Percentiles rank a stretch among this genome's conserved stretches.
Evolutionary conservation across 257 asterid genomes (phyloP).

Genomic region (Salvia miltiorrhiza): DNA sequence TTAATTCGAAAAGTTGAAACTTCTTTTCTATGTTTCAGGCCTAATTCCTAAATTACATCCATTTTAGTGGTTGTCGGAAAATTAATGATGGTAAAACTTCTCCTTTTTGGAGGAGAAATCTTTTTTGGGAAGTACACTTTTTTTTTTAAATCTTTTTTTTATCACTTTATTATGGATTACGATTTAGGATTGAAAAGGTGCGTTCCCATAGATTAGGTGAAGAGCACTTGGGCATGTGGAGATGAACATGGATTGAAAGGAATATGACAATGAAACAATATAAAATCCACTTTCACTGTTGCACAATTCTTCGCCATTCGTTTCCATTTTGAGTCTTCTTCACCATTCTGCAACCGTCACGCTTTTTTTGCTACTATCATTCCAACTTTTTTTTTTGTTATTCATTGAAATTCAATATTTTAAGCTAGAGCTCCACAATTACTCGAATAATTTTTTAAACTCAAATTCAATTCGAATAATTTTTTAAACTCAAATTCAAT

Average conservation of each 20-base stretch:
- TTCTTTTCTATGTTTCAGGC: background rate
- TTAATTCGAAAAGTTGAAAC: background rate
- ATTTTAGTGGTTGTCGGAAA: background rate
- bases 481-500: too few species aligned
- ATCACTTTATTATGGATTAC: conserved; percentile 1
- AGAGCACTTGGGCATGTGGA: conserved; percentile 32
- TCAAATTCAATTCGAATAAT: too few species aligned
- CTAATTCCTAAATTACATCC: conserved; percentile 10
- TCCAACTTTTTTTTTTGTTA: background rate
- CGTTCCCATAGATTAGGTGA: conserved; percentile 22
- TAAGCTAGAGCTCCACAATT: too few species aligned
- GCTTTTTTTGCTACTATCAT: background rate
- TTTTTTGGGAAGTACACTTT: background rate
- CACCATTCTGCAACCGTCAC: background rate
- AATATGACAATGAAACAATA: conserved; percentile 12
- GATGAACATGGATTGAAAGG: conserved; percentile 32
- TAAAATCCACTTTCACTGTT: conserved; percentile 13
- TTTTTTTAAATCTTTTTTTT: background rate
- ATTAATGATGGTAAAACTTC: too few species aligned
- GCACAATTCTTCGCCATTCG: background rate
- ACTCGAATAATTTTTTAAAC: too few species aligned
- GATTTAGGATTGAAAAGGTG: conserved; percentile 21
- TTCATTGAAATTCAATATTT: too few species aligned
- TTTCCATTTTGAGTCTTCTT: background rate
- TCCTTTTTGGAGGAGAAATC: background rate